Conservation (phyloP, 441 rosid species). For the Eutrema salsugineum region DNA sequence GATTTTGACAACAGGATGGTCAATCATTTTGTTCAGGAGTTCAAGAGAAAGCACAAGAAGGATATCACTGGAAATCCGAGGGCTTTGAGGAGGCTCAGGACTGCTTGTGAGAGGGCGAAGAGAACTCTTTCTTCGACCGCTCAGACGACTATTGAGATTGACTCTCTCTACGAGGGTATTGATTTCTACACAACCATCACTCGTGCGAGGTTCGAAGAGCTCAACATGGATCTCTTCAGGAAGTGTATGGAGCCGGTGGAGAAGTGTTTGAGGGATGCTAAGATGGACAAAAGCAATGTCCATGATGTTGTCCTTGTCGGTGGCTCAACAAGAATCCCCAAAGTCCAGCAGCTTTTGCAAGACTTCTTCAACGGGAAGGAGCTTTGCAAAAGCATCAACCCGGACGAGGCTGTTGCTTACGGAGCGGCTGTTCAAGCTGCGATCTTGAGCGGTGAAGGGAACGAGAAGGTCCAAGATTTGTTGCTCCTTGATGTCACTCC, state of each 20-base stretch:
- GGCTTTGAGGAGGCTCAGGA: constrained; percentile 60
- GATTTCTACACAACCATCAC: constrained; percentile 58
- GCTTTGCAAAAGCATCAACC: constrained; percentile 61
- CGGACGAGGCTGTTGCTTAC: constrained; percentile 64
- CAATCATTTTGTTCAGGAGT: constrained; percentile 59
- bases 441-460: constrained; percentile 58
- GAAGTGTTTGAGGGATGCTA: constrained; percentile 64
- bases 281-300: constrained; percentile 54
- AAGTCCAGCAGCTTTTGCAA: constrained; percentile 60
- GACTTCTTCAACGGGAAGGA: constrained; percentile 65
- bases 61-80: constrained; percentile 59
- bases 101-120: constrained; percentile 56
- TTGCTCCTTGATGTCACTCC: constrained; percentile 64
- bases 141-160: constrained; percentile 52
- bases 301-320: constrained; percentile 69
- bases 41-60: constrained; percentile 61
- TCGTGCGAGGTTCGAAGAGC: constrained; percentile 61
- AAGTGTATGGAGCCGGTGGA: constrained; percentile 70
- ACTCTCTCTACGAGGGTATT: constrained; percentile 56
- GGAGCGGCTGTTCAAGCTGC: constrained; percentile 64
- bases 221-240: constrained; percentile 61
- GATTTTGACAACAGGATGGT: constrained; percentile 68
- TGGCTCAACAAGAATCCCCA: constrained; percentile 61
- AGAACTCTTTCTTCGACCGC: constrained; percentile 56
- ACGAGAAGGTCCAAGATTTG: constrained; percentile 66